Evolutionary conservation across 1,284 basidiomycete species (phyloP).

Genomic region (Leccinum variabile): DNA sequence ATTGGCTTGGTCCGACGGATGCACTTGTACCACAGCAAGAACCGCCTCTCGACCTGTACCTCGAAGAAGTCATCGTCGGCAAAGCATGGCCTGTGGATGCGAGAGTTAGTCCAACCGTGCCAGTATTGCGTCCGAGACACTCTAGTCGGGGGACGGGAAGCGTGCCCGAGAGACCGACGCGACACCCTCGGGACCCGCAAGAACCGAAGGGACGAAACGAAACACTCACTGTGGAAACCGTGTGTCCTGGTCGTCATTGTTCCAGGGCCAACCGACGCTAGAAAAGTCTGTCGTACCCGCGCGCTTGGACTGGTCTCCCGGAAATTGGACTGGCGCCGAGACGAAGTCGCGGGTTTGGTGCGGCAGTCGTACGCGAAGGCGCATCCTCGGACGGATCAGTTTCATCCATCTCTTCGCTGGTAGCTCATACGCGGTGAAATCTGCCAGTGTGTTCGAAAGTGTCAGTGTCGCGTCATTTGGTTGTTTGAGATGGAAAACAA

Average conservation of each 20-base stretch:
- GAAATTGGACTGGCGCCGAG: constrained; percentile 13
- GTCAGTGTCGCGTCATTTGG: background rate
- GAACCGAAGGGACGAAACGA: background rate
- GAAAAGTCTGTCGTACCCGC: background rate
- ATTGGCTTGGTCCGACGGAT: constrained; percentile 26
- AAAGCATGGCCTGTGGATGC: constrained; percentile 18
- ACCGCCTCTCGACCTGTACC: constrained; percentile 22
- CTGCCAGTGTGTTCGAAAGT: constrained; percentile 3
- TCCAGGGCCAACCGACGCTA: constrained; percentile 20
- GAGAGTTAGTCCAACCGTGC: background rate
- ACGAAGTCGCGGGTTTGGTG: constrained; percentile 14
- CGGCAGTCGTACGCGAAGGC: constrained; percentile 19
- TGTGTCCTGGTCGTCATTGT: background rate
- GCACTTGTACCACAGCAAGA: constrained; percentile 24
- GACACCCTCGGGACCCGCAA: background rate
- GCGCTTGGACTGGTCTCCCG: background rate
- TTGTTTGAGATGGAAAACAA: background rate
- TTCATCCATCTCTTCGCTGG: constrained; percentile 26
- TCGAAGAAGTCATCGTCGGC: constrained; percentile 19
- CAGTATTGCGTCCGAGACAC: constrained; percentile 3
- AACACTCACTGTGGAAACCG: constrained; percentile 19
- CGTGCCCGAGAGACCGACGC: background rate
- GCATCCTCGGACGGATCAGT: constrained; percentile 23
- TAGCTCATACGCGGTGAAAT: constrained; percentile 27
- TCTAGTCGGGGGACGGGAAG: too few species aligned